Base-by-base conservation (phyloP, 2,329 filamentous ascomycete species). In the Penicillium fuscoglaucum region DNA sequence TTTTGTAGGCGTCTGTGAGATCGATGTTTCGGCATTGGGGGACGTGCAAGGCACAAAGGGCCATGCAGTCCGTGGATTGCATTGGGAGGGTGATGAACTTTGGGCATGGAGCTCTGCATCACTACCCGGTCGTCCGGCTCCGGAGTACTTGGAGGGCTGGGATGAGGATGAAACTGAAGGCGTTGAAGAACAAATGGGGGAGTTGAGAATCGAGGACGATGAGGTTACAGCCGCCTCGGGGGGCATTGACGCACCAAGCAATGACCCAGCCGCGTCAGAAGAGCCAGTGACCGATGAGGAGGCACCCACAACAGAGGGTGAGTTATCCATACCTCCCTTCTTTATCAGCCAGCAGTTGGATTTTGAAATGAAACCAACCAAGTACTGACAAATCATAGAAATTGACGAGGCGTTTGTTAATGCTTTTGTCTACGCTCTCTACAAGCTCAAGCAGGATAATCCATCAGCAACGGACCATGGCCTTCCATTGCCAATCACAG, bases 81-180 rank as follows among this genome's bases (percentile, higher is more conserved):
- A 89, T 67, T 89, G 87, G 87, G 80, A 82, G 60, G 86, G 87
- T 1, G 87, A 90, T 73, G 87, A 90, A 73, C 68, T 88, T n/a
- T 89, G 86, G 85, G 78, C 78, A 5, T 88, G 84, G 83, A 86
- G 81, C 66, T 77, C 80, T 33, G 77, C 76, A 29, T 83, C 80
- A 6, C 81, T 78, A 58, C 78, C 82, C 19, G 86, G 84, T 10
- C 74, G 75, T 40, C 73, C 79, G 17, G 76, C 82, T 13, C 86
- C 86, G 1, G 80, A 81, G 29, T 73, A 79, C 13, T 68, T 87
- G 17, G 75, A 82, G 19, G 84, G 81, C 0, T 88, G 80, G 77
- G 74, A 76, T 37, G 66, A 69, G 17, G 68, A 72, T n/a, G 67
- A 68, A 9, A 63, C 61, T 3, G 67, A 66, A 19, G 61, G 66